Conservation (phyloP, 176 grass and related monocot species). For the Carex myosuroides region DNA sequence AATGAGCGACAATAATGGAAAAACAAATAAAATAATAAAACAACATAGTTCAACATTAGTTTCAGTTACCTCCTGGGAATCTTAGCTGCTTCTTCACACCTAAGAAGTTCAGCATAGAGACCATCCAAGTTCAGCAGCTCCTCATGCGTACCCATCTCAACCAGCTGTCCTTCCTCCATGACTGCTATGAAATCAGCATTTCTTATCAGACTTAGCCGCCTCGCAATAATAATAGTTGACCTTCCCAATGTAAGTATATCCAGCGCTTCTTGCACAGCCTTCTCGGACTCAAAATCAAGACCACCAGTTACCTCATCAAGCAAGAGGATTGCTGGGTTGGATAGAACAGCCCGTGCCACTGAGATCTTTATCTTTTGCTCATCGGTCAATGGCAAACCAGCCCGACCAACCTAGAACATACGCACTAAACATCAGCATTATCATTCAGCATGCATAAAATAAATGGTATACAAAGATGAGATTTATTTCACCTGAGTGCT, state of each 20-base stretch:
- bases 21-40: neutral
- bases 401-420: constrained; percentile 67
- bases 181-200: constrained; percentile 99
- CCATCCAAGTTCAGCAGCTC: constrained; percentile 88
- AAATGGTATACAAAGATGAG: neutral
- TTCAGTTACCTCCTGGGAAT: constrained; percentile 81
- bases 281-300: constrained; percentile 97
- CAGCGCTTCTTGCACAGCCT: constrained; percentile 83
- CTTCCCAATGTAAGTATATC: constrained; percentile 88
- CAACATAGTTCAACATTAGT: neutral
- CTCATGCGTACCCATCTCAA: constrained; percentile 98
- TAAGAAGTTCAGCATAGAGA: constrained; percentile 90
- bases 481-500: constrained; percentile 62
- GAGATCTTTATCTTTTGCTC: constrained; percentile 99
- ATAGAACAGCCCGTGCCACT: constrained; percentile 93
- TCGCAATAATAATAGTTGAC: constrained; percentile 96
- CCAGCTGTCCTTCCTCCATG: constrained; percentile 98
- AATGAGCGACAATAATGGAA: neutral
- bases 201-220: constrained; percentile 87
- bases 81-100: constrained; percentile 88
- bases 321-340: constrained; percentile 90
- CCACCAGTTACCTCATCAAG: constrained; percentile 95
- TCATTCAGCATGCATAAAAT: neutral
- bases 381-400: constrained; percentile 78
- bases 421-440: neutral